phyloP scores from a whole-genome alignment of 495 filamentous ascomycete species.

The Penicillium cosmopolitanum region DNA sequence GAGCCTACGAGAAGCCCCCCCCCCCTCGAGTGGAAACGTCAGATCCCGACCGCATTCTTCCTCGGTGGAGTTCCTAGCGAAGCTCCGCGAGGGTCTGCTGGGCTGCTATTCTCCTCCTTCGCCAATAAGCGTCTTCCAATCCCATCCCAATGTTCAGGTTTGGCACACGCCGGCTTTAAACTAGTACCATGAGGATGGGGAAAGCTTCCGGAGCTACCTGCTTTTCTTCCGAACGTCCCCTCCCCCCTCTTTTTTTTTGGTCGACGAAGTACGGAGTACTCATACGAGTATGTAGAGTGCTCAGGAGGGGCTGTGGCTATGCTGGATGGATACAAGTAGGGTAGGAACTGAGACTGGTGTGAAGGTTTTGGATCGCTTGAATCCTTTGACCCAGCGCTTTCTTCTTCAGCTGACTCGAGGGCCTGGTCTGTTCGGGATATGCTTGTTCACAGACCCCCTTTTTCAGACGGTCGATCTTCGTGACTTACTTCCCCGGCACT shows the following conservation, averaged over 20 bases:
- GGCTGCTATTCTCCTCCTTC: neutral
- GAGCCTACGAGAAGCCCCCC: constrained; percentile 25
- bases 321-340: neutral
- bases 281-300: no score
- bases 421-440: neutral
- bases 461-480: neutral
- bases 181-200: constrained; percentile 13
- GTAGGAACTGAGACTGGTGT: neutral
- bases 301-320: constrained; percentile 2
- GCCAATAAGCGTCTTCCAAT: constrained; percentile 1
- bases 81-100: constrained; percentile 1
- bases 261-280: no score
- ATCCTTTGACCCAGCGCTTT: neutral
- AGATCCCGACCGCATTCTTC: constrained; percentile 4
- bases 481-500: constrained; percentile 2
- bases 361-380: neutral
- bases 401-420: no score
- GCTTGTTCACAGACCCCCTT: constrained; percentile 1
- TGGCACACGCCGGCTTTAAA: neutral
- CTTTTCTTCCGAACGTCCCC: constrained; percentile 9
- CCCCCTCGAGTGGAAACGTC: constrained; percentile 26
- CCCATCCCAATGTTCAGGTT: neutral
- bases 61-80: constrained; percentile 11
- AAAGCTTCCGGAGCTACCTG: constrained; percentile 19
- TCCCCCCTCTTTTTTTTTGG: constrained; percentile 8